Conservation (phyloP, 805 yeast genomes). For the Kluyveromyces aestuarii region DNA sequence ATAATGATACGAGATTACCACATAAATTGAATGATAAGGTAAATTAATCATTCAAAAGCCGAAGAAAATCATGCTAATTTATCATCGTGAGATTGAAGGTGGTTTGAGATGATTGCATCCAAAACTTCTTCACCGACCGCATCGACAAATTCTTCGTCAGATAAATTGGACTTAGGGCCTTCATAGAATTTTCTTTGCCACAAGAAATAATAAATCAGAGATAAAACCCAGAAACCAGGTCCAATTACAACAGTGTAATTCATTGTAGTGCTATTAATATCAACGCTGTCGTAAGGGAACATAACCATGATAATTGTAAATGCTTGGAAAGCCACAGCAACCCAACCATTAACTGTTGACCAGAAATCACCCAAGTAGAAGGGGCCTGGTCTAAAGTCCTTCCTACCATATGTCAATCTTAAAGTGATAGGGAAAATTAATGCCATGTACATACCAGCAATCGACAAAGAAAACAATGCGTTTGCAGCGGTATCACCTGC, state of each 20-base stretch:
- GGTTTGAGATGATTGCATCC: constrained; percentile 8
- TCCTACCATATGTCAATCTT: constrained; percentile 35
- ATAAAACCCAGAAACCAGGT: constrained; percentile 48
- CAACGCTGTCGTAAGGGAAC: constrained; percentile 41
- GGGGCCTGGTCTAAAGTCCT: constrained; percentile 51
- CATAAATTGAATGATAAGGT: neutral
- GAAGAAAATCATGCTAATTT: constrained; percentile 1
- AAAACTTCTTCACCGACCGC: constrained; percentile 18
- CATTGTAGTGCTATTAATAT: constrained; percentile 37
- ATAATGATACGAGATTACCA: too few species aligned
- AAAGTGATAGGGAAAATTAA: constrained; percentile 30
- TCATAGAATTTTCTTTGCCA: constrained; percentile 46
- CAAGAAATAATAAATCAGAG: constrained; percentile 41
- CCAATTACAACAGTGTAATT: constrained; percentile 62
- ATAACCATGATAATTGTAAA: constrained; percentile 46
- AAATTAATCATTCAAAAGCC: neutral
- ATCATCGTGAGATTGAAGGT: constrained; percentile 2
- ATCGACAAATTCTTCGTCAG: constrained; percentile 16
- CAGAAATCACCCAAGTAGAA: constrained; percentile 47
- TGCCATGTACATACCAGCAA: constrained; percentile 34
- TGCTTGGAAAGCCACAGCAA: constrained; percentile 39
- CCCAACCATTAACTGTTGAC: constrained; percentile 38
- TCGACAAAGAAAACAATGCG: constrained; percentile 33
- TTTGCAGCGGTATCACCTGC: constrained; percentile 36
- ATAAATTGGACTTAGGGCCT: constrained; percentile 38